These are phyloP conservation scores for Colletotrichum spinosum DNA, from an alignment of 2,329 filamentous ascomycete genomes.

Conservation along the genomic window DNA sequence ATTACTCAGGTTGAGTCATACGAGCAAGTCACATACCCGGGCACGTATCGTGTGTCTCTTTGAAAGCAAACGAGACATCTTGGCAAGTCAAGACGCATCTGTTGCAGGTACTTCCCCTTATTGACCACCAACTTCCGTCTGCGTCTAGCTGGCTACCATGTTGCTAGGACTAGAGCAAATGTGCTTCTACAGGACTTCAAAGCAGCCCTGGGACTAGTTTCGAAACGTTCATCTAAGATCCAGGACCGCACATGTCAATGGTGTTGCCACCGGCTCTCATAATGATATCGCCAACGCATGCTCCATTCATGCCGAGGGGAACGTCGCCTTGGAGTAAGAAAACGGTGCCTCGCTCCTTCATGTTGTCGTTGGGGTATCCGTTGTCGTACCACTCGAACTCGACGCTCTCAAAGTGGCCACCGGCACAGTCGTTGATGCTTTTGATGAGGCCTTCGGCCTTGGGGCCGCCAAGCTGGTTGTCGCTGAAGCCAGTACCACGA, in stretches of 20 bases:
- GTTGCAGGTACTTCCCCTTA: too few species aligned
- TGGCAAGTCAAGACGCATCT: too few species aligned
- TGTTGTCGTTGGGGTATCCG: background rate
- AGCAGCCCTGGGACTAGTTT: background rate
- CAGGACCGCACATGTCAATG: background rate
- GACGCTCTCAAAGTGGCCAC: background rate
- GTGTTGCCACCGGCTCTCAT: constrained; percentile 6
- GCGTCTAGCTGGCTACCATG: too few species aligned
- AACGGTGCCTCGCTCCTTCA: constrained; percentile 9
- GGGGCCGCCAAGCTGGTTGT: constrained; percentile 18
- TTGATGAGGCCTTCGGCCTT: constrained; percentile 14
- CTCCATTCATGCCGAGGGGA: constrained; percentile 4
- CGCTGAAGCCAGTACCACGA: constrained; percentile 13
- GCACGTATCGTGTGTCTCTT: too few species aligned
- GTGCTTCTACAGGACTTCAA: too few species aligned
- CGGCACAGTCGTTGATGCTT: constrained; percentile 8
- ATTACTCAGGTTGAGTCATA: too few species aligned
- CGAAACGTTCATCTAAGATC: background rate
- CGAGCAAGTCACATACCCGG: too few species aligned
- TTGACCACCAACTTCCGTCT: too few species aligned
- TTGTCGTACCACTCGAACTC: constrained; percentile 17
- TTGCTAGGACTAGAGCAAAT: too few species aligned
- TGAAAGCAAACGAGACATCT: too few species aligned
- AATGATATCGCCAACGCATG: constrained; percentile 10
- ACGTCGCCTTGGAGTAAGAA: constrained; percentile 10